Evolutionary conservation across 2,329 filamentous ascomycete genomes (phyloP), one percentile per base, ranked within the genome.

Genomic region (Epichloe sylvatica): DNA sequence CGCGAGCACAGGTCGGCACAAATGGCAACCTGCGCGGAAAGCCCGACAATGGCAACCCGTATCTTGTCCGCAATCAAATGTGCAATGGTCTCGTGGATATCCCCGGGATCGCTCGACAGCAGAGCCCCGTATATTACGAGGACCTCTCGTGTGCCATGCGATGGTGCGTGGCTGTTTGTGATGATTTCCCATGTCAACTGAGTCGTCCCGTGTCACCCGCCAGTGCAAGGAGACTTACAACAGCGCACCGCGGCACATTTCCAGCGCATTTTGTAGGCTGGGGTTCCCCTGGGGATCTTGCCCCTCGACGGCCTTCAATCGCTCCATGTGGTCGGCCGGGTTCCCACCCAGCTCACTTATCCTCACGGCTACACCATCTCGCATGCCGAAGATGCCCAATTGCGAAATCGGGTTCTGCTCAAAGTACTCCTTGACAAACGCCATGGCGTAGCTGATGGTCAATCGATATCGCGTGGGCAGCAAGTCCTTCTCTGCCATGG

Each of bases 371-470:
- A 97, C 74, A 15, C 92, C 92, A 64, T 97, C 92, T 53, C 86
- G 80, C 86, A 97, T 95, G 46, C 86, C 91, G 38, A 98, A 73
- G 33, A 98, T 84, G 23, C 86, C 90, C 50, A 98, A 78, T 68
- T 98, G 92, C 9, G 89, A 94, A 56, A 98, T 97, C 11, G 92
- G 92, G 60, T 98, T 98, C 67, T 98, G 92, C 67, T 97, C 92
- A 63, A 97, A 98, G 69, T 88, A 98, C 65, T 96, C 91, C 52
- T 83, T 78, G 45, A 97, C 84, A 66, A 97, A 98, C 51, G 89
- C 84, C 55, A 84, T 79, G 15, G 89, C 84, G 66, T 89, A 94
- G 55, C 82, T 82, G 60, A 96, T 75, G 47, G 83, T 84, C 34
- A 96, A 77, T 37, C 89, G 77, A 66, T 91, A 90, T 52, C 91